Evolutionary conservation across 179 eudicot species (phyloP).

Genomic region (Sideroxylon spinosum): DNA sequence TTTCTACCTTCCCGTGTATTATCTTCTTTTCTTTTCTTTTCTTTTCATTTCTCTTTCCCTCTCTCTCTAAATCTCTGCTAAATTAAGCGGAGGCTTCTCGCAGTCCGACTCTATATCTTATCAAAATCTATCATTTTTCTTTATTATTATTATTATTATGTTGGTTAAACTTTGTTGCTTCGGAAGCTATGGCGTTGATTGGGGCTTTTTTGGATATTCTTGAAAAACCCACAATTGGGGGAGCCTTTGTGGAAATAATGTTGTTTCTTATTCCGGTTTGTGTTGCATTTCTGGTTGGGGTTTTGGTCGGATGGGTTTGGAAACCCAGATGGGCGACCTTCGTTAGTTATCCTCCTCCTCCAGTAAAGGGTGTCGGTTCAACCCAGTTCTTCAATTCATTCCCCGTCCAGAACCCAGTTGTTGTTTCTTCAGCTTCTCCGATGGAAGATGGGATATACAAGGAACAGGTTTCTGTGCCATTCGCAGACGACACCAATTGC

Average conservation of each 20-base stretch:
- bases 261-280: slow-evolving; percentile 56
- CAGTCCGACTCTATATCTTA: too few species aligned
- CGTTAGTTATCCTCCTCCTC: slow-evolving; percentile 25
- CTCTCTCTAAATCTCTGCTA: slow-evolving; percentile 17
- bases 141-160: slow-evolving; percentile 4
- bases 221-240: slow-evolving; percentile 38
- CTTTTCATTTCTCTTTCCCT: background rate
- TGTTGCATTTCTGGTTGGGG: slow-evolving; percentile 64
- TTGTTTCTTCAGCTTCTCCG: background rate
- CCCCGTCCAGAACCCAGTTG: slow-evolving; percentile 16
- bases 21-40: background rate
- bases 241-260: slow-evolving; percentile 37
- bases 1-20: background rate
- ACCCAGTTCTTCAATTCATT: slow-evolving; percentile 27
- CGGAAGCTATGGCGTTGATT: slow-evolving; percentile 37
- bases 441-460: slow-evolving; percentile 23
- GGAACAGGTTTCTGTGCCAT: slow-evolving; percentile 15
- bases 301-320: slow-evolving; percentile 81
- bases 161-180: slow-evolving; percentile 6
- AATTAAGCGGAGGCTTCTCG: background rate
- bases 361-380: slow-evolving; percentile 30
- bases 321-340: slow-evolving; percentile 60
- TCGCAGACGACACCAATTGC: slow-evolving; percentile 24
- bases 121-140: background rate
- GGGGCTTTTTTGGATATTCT: slow-evolving; percentile 39